phyloP scores from a whole-genome alignment of 139 green algal genomes.

The Edaphochlamys debaryana region DNA sequence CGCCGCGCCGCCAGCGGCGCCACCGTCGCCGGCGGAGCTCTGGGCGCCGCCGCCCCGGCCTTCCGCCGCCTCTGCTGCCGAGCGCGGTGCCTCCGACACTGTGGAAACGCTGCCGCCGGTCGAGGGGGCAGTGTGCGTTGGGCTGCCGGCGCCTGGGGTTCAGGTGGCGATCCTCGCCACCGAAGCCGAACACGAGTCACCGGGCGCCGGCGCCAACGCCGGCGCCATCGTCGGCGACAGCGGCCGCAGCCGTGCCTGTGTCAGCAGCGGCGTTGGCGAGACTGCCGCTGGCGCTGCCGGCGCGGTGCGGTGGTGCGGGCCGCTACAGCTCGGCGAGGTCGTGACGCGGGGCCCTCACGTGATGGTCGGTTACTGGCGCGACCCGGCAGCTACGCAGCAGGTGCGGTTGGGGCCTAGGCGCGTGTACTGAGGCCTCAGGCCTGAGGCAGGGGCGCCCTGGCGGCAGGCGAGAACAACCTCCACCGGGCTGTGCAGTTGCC shows the following conservation, averaged over 20 bases:
- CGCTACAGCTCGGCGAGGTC: conserved; percentile 66
- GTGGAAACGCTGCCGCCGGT: background rate
- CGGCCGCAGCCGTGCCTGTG: background rate
- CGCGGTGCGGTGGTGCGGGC: background rate
- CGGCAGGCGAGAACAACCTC: too few relatives aligned
- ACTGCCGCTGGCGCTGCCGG: background rate
- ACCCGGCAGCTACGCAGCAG: conserved; percentile 59
- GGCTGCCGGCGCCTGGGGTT: conserved; percentile 43
- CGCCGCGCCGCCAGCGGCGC: background rate
- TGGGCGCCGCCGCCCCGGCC: conserved; percentile 8
- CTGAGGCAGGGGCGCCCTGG: too few relatives aligned
- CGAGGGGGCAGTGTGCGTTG: conserved; percentile 26
- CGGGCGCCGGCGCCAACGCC: too few relatives aligned
- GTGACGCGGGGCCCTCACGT: conserved; percentile 77
- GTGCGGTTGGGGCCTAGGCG: conserved; percentile 11
- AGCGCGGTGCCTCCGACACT: too few relatives aligned
- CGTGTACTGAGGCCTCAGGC: too few relatives aligned
- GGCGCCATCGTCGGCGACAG: too few relatives aligned
- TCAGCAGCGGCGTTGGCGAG: conserved; percentile 2
- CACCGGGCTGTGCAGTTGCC: too few relatives aligned
- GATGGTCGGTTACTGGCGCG: conserved; percentile 83
- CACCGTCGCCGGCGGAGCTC: background rate
- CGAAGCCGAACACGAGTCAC: background rate
- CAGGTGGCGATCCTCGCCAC: conserved; percentile 1
- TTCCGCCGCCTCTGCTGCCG: background rate